Evolutionary conservation across 108 stramenopile genomes (phyloP).

Genomic region (Skeletonema costatum): DNA sequence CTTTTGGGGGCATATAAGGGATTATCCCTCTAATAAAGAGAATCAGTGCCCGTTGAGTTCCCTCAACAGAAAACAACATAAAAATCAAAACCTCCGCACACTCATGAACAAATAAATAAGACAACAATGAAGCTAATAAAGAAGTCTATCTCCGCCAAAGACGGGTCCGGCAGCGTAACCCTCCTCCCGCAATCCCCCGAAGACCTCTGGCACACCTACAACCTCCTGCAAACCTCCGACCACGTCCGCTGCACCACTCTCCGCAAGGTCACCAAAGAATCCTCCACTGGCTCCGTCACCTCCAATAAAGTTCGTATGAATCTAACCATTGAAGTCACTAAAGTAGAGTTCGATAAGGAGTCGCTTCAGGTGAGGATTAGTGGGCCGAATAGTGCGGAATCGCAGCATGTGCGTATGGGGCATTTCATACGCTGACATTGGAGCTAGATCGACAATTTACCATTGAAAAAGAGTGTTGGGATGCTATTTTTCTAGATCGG

Average conservation of each 20-base stretch:
- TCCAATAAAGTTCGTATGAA: slow-evolving; percentile 87
- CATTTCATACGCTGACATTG: slow-evolving; percentile 94
- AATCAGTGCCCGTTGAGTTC: no score
- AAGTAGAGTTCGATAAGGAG: slow-evolving; percentile 92
- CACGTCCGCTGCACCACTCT: slow-evolving; percentile 90
- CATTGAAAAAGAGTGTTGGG: slow-evolving; percentile 95
- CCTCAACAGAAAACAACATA: neutral
- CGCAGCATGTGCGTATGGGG: slow-evolving; percentile 88
- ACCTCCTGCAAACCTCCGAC: slow-evolving; percentile 88
- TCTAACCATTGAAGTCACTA: slow-evolving; percentile 90
- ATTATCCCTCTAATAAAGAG: no score
- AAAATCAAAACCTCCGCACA: no score
- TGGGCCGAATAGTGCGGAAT: slow-evolving; percentile 82
- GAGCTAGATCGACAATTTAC: slow-evolving; percentile 89
- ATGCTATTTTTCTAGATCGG: slow-evolving; percentile 90
- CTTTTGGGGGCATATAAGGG: no score
- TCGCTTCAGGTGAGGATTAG: slow-evolving; percentile 83
- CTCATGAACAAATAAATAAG: no score
- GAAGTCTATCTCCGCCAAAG: slow-evolving; percentile 46
- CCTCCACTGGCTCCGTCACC: slow-evolving; percentile 87
- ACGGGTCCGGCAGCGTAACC: slow-evolving; percentile 82
- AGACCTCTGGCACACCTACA: slow-evolving; percentile 98
- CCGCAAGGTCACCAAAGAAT: slow-evolving; percentile 94
- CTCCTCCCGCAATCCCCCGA: slow-evolving; percentile 93
- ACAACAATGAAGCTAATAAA: slow-evolving; percentile 83